phyloP scores from a whole-genome alignment of 106 monocot genomes.

The Dendrobium catenatum region DNA sequence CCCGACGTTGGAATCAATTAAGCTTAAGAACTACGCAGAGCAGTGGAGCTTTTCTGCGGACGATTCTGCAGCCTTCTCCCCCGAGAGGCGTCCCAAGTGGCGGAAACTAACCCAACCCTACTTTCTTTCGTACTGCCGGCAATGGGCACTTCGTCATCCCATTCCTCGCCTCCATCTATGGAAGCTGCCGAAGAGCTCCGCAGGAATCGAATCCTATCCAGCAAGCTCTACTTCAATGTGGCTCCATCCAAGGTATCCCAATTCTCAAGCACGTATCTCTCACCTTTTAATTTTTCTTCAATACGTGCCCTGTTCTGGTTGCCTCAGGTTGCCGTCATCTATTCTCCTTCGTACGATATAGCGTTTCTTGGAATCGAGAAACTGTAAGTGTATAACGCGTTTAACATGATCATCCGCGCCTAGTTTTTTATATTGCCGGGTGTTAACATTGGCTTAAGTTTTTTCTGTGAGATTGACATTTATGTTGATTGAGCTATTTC shows the following conservation, averaged over 20 bases:
- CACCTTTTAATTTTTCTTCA: neutral
- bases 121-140: neutral
- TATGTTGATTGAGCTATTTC: neutral
- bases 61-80: neutral
- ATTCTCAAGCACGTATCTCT: neutral
- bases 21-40: neutral
- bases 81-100: neutral
- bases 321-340: conserved; percentile 69
- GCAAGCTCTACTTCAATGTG: conserved; percentile 94
- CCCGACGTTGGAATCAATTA: too few relatives aligned
- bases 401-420: neutral
- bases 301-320: neutral
- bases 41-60: neutral
- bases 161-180: neutral
- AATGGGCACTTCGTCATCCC: conserved; percentile 16
- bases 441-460: neutral
- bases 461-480: neutral
- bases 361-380: conserved; percentile 86
- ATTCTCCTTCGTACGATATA: conserved; percentile 84
- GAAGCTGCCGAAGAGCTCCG: conserved; percentile 21
- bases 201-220: conserved; percentile 60
- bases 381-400: conserved; percentile 40
- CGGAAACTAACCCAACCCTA: neutral
- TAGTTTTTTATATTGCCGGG: neutral
- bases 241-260: conserved; percentile 41